phyloP scores from a whole-genome alignment of 148 eudicot genomes.

The Vaccinium macrocarpon region DNA sequence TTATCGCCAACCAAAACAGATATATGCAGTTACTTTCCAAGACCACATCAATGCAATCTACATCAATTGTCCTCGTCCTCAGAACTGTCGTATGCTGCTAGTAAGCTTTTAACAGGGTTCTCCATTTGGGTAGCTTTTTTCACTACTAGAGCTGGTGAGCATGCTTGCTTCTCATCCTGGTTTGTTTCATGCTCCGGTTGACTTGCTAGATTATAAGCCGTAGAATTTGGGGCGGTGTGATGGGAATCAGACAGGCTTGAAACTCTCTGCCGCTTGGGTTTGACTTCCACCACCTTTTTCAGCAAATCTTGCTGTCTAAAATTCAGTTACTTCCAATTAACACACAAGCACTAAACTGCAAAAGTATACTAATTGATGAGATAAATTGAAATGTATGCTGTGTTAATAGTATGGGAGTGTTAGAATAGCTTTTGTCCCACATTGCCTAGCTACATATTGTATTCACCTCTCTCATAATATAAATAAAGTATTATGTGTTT shows the following conservation, averaged over 20 bases:
- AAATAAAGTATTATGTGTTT: too few species aligned
- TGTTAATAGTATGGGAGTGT: neutral
- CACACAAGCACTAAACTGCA: neutral
- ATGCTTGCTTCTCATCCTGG: slow-evolving; percentile 20
- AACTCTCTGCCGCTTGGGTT: slow-evolving; percentile 65
- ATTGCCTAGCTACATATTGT: too few species aligned
- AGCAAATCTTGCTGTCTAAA: slow-evolving; percentile 87
- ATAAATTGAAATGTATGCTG: neutral
- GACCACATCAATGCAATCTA: neutral
- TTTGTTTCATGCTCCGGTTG: slow-evolving; percentile 19
- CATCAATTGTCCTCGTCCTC: slow-evolving; percentile 74
- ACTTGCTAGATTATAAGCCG: slow-evolving; percentile 12
- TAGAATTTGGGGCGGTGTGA: slow-evolving; percentile 17
- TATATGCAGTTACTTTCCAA: neutral
- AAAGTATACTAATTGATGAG: neutral
- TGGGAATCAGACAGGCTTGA: slow-evolving; percentile 36
- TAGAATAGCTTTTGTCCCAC: too few species aligned
- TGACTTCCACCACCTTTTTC: slow-evolving; percentile 75
- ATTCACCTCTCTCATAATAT: too few species aligned
- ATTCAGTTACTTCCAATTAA: slow-evolving; percentile 1
- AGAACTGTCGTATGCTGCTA: slow-evolving; percentile 79
- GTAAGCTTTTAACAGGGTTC: slow-evolving; percentile 59
- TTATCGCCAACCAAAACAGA: neutral
- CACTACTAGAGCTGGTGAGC: slow-evolving; percentile 23
- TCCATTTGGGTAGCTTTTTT: slow-evolving; percentile 30